A percentile compares a stretch with the other conserved stretches of the same genome.
Conservation (phyloP, 1,284 basidiomycete genomes). For the Phlebopus sp. region DNA sequence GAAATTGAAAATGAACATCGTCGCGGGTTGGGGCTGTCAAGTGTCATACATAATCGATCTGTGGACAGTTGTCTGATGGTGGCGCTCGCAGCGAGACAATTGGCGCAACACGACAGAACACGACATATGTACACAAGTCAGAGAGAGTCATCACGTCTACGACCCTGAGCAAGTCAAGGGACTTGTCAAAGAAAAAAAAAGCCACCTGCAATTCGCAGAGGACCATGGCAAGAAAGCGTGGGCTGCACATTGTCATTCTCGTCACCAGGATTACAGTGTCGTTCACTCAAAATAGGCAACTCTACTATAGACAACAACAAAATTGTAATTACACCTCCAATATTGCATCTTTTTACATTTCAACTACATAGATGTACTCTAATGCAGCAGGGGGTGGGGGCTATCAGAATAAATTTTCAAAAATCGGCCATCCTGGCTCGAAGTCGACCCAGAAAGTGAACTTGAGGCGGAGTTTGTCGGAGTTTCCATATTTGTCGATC, state of each 20-base stretch:
- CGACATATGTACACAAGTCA: neutral
- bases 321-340: constrained; percentile 1
- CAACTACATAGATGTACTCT: neutral
- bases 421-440: neutral
- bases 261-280: neutral
- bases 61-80: constrained; percentile 5
- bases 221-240: too few relatives aligned
- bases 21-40: neutral
- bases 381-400: neutral
- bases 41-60: constrained; percentile 5
- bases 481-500: too few relatives aligned
- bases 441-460: neutral
- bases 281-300: constrained; percentile 4
- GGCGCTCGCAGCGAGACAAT: constrained; percentile 1
- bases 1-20: too few relatives aligned
- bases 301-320: neutral
- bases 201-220: neutral
- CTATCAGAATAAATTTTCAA: neutral
- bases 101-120: too few relatives aligned
- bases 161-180: neutral
- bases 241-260: neutral
- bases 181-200: neutral
- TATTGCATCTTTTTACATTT: neutral
- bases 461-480: neutral
- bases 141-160: neutral